Evolutionary conservation across 2,329 filamentous ascomycete species (phyloP).

Genomic region (Cadophora gregata): DNA sequence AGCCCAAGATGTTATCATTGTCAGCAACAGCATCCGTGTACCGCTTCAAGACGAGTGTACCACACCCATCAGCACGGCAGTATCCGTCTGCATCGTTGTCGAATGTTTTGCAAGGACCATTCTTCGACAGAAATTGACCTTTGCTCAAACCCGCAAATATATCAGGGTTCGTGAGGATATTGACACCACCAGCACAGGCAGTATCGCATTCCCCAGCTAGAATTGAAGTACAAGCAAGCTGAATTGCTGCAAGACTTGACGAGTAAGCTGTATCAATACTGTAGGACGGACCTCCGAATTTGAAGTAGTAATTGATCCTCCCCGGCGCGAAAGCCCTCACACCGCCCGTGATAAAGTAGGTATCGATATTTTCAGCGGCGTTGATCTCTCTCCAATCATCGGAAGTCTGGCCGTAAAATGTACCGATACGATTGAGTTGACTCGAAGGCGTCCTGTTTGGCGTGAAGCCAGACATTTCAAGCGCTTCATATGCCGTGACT

Average conservation of each 20-base stretch:
- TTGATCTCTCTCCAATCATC: constrained; percentile 43
- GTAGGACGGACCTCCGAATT: neutral
- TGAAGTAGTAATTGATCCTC: neutral
- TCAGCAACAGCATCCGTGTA: no score
- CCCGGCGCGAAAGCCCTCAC: constrained; percentile 43
- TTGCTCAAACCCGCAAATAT: neutral
- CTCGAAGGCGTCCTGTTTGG: constrained; percentile 40
- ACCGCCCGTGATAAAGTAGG: constrained; percentile 42
- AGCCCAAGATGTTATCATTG: no score
- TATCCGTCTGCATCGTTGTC: no score
- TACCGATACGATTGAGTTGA: constrained; percentile 49
- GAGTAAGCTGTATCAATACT: neutral
- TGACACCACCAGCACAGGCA: neutral
- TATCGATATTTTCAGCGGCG: constrained; percentile 39
- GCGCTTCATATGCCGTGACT: constrained; percentile 78
- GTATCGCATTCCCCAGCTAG: neutral
- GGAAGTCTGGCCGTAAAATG: constrained; percentile 41
- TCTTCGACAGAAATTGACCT: no score
- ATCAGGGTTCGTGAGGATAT: neutral
- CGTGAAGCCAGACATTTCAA: constrained; percentile 81
- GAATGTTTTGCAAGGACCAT: no score
- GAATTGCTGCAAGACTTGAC: neutral
- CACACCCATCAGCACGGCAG: no score
- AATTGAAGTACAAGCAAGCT: neutral
- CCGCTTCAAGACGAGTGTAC: no score